Conservation (phyloP, 23 red algal species). For the Gracilaria domingensis region DNA sequence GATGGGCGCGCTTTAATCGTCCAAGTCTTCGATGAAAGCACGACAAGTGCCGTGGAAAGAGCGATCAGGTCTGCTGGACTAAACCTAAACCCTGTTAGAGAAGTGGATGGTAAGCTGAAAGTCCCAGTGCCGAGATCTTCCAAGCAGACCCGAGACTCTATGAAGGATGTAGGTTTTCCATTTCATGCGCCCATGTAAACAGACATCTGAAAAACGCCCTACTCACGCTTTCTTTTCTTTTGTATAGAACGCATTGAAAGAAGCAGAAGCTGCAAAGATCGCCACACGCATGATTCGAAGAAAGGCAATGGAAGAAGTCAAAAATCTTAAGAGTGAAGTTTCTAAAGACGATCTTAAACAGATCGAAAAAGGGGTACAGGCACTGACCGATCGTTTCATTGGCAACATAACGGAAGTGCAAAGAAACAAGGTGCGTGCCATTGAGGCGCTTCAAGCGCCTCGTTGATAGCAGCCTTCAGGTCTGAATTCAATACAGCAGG, state of each 20-base stretch:
- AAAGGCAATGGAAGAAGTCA: slow-evolving; percentile 75
- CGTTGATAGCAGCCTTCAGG: background rate
- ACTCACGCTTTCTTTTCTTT: slow-evolving; percentile 1
- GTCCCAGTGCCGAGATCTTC: slow-evolving; percentile 57
- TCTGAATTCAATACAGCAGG: too few species aligned
- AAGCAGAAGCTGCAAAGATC: slow-evolving; percentile 62
- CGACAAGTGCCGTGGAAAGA: slow-evolving; percentile 60
- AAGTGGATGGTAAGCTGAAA: slow-evolving; percentile 16
- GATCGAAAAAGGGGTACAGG: slow-evolving; percentile 66
- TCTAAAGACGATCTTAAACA: slow-evolving; percentile 62
- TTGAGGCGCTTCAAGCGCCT: slow-evolving; percentile 9
- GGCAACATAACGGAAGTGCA: slow-evolving; percentile 27
- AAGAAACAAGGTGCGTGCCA: slow-evolving; percentile 45
- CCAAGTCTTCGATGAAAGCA: slow-evolving; percentile 73
- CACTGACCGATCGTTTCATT: slow-evolving; percentile 46
- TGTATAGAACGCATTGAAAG: slow-evolving; percentile 53
- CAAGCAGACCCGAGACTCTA: slow-evolving; percentile 31
- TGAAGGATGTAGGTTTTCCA: slow-evolving; percentile 36
- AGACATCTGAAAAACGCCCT: background rate
- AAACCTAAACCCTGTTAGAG: slow-evolving; percentile 79
- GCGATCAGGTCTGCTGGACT: slow-evolving; percentile 85
- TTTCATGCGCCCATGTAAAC: background rate
- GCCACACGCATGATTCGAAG: slow-evolving; percentile 60
- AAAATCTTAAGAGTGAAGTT: slow-evolving; percentile 53
- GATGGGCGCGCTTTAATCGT: slow-evolving; percentile 81